Base-by-base conservation (phyloP, 2,329 filamentous ascomycete species). In the Aureobasidium musti region DNA sequence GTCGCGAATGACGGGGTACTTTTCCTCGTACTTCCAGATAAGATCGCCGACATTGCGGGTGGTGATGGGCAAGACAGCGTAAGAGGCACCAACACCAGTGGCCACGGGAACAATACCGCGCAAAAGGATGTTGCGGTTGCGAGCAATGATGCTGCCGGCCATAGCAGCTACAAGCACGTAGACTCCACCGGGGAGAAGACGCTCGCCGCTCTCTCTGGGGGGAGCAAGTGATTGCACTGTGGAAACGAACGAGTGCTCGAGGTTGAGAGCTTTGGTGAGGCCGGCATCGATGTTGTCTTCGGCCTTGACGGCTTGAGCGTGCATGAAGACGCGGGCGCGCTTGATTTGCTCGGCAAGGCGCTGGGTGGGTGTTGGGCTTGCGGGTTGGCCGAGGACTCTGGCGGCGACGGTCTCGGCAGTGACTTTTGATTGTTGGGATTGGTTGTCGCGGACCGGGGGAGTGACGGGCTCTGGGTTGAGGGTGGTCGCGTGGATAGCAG, bases 141-240 rank as follows among this genome's bases (percentile, higher is more conserved):
- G 88, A 65, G 91, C 87, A 65, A 97, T 82, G 77, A 99, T 98
- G 78, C 88, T 92, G 72, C 94, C 95, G 41, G 95, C 91, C 93
- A 99, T 97, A 73, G 91, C 89, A 49, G 93, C 89, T 56, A 99
- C 93, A 35, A 97, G 86, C 54, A 98, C 92, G 81, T 98, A 98
- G 72, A 98, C 87, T 68, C 88, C 84, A 30, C 94, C 94, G 39
- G 95, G 95, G 80, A 98, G 88, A 66, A 99, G 85, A 76, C 88
- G 88, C 83, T 99, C 95, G 77, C 91, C 91, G 68, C 88, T 91
- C 79, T 94, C 90, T 74, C 89, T 89, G 43, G 92, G 83, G 35
- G 95, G 95, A 23, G 93, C 95, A 45, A 99, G 86, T 26, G 90
- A 92, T 67, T 93, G 91, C 72, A 99, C 80, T 68, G 95, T 98